Conservation (phyloP, 257 asterid species). For the Paulownia fortunei region DNA sequence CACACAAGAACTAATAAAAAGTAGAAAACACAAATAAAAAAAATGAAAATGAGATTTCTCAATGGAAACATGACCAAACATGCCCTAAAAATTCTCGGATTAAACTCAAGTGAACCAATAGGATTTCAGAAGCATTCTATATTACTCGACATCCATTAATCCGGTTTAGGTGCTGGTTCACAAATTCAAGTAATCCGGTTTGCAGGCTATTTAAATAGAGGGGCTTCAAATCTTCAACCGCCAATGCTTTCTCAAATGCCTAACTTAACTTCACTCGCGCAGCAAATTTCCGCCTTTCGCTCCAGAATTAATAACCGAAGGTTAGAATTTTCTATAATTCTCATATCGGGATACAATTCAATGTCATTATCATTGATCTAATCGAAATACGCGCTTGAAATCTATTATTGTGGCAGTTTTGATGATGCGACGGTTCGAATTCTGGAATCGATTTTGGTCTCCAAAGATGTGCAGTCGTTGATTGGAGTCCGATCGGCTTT, state of each 20-base stretch:
- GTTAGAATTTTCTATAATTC: constrained; percentile 36
- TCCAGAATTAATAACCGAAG: constrained; percentile 62
- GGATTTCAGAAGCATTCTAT: background rate
- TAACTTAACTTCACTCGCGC: constrained; percentile 34
- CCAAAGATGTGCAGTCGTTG: constrained; percentile 57
- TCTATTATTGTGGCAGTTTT: constrained; percentile 47
- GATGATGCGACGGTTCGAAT: constrained; percentile 62
- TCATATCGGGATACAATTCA: background rate
- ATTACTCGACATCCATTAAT: background rate
- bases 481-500: constrained; percentile 47
- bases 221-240: constrained; percentile 35
- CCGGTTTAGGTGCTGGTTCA: background rate
- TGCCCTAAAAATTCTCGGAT: too few species aligned
- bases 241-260: constrained; percentile 43
- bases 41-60: too few species aligned
- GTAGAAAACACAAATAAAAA: too few species aligned
- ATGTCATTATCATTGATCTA: background rate
- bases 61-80: too few species aligned
- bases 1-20: too few species aligned
- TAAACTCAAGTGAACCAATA: too few species aligned
- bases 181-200: background rate
- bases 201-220: background rate
- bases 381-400: background rate
- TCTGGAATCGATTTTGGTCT: constrained; percentile 62
- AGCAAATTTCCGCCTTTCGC: constrained; percentile 66